Conservation (phyloP, 495 filamentous ascomycete species). For the Neurospora sublineolata region DNA sequence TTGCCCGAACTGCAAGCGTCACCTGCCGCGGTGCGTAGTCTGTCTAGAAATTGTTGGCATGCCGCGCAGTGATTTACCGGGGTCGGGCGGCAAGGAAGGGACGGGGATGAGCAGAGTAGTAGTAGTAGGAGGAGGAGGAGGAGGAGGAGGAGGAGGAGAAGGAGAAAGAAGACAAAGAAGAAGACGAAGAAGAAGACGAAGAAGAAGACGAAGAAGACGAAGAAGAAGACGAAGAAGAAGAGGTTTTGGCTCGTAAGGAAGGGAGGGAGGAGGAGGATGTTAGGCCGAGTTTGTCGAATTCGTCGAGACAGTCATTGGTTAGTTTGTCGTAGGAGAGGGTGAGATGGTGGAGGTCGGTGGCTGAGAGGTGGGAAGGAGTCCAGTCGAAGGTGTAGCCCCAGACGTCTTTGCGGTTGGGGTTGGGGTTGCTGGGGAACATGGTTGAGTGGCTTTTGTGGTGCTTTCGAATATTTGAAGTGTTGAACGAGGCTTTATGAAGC, state of each 20-base stretch:
- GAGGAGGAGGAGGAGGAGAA: neutral
- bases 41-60: constrained; percentile 79
- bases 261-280: neutral
- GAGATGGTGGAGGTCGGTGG: constrained; percentile 48
- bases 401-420: constrained; percentile 17
- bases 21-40: constrained; percentile 80
- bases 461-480: neutral
- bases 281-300: constrained; percentile 46
- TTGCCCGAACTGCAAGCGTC: constrained; percentile 77
- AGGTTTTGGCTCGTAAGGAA: neutral
- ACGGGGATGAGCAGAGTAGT: neutral
- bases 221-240: neutral
- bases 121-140: neutral
- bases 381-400: constrained; percentile 66
- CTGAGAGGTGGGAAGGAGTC: constrained; percentile 52
- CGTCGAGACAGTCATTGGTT: constrained; percentile 51
- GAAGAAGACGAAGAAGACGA: too few species aligned
- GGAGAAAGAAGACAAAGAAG: neutral
- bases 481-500: neutral
- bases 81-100: neutral
- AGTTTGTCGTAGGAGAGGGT: constrained; percentile 57
- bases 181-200: neutral
- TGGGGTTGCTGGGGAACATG: neutral
- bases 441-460: neutral
- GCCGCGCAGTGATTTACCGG: constrained; percentile 36